Conservation (phyloP, 306 rosid species). For the Erythrophleum fordii region DNA sequence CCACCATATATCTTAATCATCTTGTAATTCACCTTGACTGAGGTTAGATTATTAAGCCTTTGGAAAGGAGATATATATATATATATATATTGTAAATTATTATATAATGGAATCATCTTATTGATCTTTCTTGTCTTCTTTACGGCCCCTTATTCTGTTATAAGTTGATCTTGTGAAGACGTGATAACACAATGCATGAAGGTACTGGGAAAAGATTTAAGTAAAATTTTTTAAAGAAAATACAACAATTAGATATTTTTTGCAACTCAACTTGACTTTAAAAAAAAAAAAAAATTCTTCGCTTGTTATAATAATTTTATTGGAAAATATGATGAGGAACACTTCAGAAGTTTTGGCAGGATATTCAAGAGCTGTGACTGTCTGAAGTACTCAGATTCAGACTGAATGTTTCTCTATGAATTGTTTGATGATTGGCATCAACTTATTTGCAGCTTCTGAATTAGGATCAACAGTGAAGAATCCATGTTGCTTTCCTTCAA, state of each 20-base stretch:
- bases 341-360: neutral
- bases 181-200: too few species aligned
- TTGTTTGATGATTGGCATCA: constrained; percentile 61
- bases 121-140: neutral
- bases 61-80: too few species aligned
- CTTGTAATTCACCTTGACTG: too few species aligned
- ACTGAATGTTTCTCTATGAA: constrained; percentile 53
- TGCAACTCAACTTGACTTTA: neutral
- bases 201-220: neutral
- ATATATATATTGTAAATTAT: too few species aligned
- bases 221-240: neutral
- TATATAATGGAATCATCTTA: neutral
- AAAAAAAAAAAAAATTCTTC: neutral
- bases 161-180: too few species aligned
- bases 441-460: constrained; percentile 52
- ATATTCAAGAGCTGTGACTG: neutral
- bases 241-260: neutral
- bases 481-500: constrained; percentile 83
- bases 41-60: too few species aligned
- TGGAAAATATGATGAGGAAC: neutral
- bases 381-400: constrained; percentile 17
- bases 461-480: constrained; percentile 79
- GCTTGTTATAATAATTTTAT: neutral
- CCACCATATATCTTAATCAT: too few species aligned
- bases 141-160: too few species aligned